phyloP scores from a whole-genome alignment of 495 filamentous ascomycete genomes.

The Aspergillus coremiiformis region DNA sequence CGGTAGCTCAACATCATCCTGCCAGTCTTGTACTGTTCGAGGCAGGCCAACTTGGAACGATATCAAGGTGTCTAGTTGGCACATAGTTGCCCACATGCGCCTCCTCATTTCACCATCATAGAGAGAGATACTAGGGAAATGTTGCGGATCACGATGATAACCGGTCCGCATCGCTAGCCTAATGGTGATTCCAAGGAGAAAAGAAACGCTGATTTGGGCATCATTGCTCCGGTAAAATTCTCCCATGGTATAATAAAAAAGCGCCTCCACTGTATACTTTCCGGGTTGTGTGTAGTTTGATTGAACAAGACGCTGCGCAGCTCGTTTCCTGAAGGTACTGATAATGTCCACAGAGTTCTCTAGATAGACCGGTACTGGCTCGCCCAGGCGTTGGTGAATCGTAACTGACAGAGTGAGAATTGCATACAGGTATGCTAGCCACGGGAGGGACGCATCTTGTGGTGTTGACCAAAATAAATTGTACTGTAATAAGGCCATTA shows the following conservation, averaged over 20 bases:
- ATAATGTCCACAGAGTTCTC: neutral
- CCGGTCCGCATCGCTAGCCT: constrained; percentile 40
- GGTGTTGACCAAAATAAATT: constrained; percentile 32
- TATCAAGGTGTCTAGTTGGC: constrained; percentile 36
- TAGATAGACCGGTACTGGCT: constrained; percentile 19
- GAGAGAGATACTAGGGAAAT: constrained; percentile 30
- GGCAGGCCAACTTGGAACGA: constrained; percentile 43
- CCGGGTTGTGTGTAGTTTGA: constrained; percentile 30
- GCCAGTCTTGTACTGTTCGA: constrained; percentile 35
- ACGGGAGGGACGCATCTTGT: constrained; percentile 26
- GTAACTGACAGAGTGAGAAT: constrained; percentile 27
- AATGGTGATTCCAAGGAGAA: constrained; percentile 32
- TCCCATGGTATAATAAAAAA: constrained; percentile 30
- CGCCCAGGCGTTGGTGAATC: constrained; percentile 23
- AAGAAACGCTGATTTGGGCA: constrained; percentile 28
- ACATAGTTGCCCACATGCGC: constrained; percentile 32
- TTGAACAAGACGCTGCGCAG: constrained; percentile 28
- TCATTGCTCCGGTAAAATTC: constrained; percentile 35
- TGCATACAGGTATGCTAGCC: constrained; percentile 32
- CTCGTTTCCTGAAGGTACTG: constrained; percentile 17
- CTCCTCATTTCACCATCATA: constrained; percentile 42
- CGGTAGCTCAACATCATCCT: constrained; percentile 37
- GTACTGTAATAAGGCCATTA: constrained; percentile 16
- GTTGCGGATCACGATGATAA: constrained; percentile 38
- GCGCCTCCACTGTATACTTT: constrained; percentile 30